Evolutionary conservation across 1,139 yeast genomes (phyloP), one percentile per base, ranked within the genome.

Genomic region (Pichia sp.): DNA sequence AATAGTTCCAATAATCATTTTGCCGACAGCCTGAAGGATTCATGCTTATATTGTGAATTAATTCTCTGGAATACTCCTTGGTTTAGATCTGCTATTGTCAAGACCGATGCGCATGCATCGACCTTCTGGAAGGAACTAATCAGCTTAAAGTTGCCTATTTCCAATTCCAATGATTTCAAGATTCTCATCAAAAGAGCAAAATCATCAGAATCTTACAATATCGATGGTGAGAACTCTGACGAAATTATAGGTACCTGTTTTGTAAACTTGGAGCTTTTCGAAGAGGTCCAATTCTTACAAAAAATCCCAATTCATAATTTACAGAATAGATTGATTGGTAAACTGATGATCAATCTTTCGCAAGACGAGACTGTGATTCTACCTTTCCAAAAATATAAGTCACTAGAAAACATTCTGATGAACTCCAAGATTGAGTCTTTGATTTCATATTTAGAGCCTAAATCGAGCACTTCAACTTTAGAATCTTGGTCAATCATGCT

Each of bases 71-170:
- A 80, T 6, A 73, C 78, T 30, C 81, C 85, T 0, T 84, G 89
- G 88, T 84, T 84, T 46, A 73, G 85, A 62, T 85, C 92, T 0
- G 84, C 90, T 0, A 70, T 78, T 24, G 87, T 85, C 0, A 69
- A 73, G 42, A 73, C 75, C 17, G 57, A 78, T n/a, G 31, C 46
- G 0, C 63, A 67, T 10, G 75, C 77, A 55, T 87, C 89, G 3
- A 50, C 47, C 2, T 87, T 87, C 65, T 87, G 92, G 88, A 83
- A 87, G 65, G 92, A 87, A 63, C 78, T 75, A 48, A 82, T 84
- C 63, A 70, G 77, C 2, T 71, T 87, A 10, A 81, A 83, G 54
- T 72, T 84, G 33, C 75, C 88, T 0, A 73, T 84, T 16, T 75
- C 78, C 50, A 77, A 85, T 0, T 42, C n/a, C 4, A 80, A 79